Base-by-base conservation (phyloP, 495 filamentous ascomycete genomes). In the Chaetomium fimeti region DNA sequence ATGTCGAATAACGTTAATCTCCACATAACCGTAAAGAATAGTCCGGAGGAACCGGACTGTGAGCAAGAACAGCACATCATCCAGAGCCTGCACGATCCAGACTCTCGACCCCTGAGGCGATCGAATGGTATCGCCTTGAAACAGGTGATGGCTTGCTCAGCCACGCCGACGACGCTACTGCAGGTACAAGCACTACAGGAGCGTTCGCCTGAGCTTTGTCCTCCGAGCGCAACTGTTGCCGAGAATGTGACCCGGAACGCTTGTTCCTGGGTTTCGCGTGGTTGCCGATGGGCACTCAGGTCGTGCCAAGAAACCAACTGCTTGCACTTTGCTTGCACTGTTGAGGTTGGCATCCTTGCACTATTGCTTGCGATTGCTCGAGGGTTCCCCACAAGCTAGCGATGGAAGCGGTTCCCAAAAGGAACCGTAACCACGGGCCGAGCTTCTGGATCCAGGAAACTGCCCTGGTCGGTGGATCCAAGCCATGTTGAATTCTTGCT, bases 101-200 rank as follows among this genome's bases (percentile, higher is more conserved):
- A 49, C 45, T 20, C 16, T 20, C 8, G 20, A n/a, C 45, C 36
- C 36, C 15, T 28, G 55, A 1, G 55, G 13, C 24, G 38, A 58
- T 58, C 36, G 22, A 25, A 29, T 29, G 36, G 52, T 59, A 28
- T 22, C 3, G 48, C 53, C 24, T 27, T 64, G 65, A 68, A 68
- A 68, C 61, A 13, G 53, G 40, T 43, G 61, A 49, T 42, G 25
- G 48, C 18, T 68, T 68, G 67, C 63, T 61, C 67, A 69, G 67
- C 67, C 67, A 64, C 67, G 15, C 28, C 38, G 49, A 25, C 36
- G 57, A 57, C 67, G 57, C 67, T 69, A 69, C 67, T 69, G 67
- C 64, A 69, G 67, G 67, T 66, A 66, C 67, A 36, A 40, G 42
- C 57, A 40, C 53, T 66, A 66, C 67, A 36, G 49, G 42, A 60